Evolutionary conservation across 2,329 filamentous ascomycete genomes (phyloP), one percentile per base, ranked within the genome.

Genomic region (Paraphoma sp.): DNA sequence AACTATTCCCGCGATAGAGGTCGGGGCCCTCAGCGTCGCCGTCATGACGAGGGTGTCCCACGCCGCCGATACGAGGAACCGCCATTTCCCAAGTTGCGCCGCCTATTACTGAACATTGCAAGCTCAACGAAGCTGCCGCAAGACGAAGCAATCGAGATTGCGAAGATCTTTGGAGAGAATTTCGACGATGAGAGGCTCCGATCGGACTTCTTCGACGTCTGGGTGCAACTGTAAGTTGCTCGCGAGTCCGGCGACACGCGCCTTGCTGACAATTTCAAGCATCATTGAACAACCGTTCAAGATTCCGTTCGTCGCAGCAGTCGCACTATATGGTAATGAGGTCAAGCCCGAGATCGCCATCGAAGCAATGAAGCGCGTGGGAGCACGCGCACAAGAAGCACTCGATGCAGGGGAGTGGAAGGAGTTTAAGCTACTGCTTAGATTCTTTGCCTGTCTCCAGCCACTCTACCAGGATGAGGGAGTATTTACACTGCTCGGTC

Each of bases 281-380:
- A 84, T 90, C 43, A 76, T 92, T 36, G 95, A 99, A 79, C 95
- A 99, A 79, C 95, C 95, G 1, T 89, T 99, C 77, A 98, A 98
- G 82, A 96, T 93, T n/a, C 94, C 95, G 0, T 98, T 97, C 74
- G 85, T 96, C 38, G 93, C 93, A 9, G 92, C 91, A 17, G 88
- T 94, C 12, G 85, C 96, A 43, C 84, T 97, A 55, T 85, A 92
- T 54, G 85, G 89, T 63, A 97, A 98, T 79, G 85, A 86, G 28
- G 80, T 90, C 67, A 92, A 92, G 72, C 83, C 89, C 4, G 90
- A 95, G 64, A 83, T 96, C 36, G 86, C 89, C 31, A 83, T 84
- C 38, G 86, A 92, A 62, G 81, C 96, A 17, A 81, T 98, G 64
- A 82, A 80, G 49, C 86, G 85, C 64, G 81, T 89, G 43, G 84